These are phyloP conservation scores for Rugonectria rugulosa DNA, from an alignment of 2,329 filamentous ascomycete genomes.

Conservation along the genomic window DNA sequence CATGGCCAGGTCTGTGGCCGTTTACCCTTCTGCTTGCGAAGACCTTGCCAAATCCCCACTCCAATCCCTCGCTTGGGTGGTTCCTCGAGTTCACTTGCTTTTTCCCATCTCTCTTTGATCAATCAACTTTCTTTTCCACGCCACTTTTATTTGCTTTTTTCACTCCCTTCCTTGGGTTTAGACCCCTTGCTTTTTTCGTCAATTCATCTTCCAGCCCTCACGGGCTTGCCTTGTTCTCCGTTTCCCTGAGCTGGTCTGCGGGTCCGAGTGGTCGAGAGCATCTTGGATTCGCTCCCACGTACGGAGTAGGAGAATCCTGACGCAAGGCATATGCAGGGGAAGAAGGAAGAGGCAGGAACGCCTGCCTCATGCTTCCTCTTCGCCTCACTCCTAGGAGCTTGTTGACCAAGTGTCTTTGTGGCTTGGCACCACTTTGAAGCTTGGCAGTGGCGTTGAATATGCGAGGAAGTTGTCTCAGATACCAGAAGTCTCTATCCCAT, in stretches of 20 bases:
- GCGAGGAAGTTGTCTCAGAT: neutral
- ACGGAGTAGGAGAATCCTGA: conserved; percentile 19
- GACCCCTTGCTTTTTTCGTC: conserved; percentile 13
- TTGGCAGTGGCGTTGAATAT: neutral
- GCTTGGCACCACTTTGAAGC: conserved; percentile 2
- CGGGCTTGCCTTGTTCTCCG: conserved; percentile 8
- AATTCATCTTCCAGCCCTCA: neutral
- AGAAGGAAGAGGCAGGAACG: conserved; percentile 26
- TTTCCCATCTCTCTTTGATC: conserved; percentile 1
- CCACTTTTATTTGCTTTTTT: conserved; percentile 9
- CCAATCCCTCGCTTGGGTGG: conserved; percentile 16
- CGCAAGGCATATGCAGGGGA: conserved; percentile 31
- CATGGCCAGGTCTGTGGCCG: too few species aligned
- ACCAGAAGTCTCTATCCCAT: conserved; percentile 4
- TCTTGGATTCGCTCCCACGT: conserved; percentile 27
- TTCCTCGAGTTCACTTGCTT: conserved; percentile 2
- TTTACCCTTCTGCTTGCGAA: neutral
- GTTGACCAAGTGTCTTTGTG: neutral
- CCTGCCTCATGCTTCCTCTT: conserved; percentile 7
- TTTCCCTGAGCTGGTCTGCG: conserved; percentile 21
- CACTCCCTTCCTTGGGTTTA: neutral
- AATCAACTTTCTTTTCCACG: neutral
- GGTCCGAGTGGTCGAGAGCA: conserved; percentile 14
- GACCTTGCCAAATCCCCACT: conserved; percentile 18
- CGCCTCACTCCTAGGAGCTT: neutral